phyloP scores from a whole-genome alignment of 306 rosid genomes.

The Lupinus albus region DNA sequence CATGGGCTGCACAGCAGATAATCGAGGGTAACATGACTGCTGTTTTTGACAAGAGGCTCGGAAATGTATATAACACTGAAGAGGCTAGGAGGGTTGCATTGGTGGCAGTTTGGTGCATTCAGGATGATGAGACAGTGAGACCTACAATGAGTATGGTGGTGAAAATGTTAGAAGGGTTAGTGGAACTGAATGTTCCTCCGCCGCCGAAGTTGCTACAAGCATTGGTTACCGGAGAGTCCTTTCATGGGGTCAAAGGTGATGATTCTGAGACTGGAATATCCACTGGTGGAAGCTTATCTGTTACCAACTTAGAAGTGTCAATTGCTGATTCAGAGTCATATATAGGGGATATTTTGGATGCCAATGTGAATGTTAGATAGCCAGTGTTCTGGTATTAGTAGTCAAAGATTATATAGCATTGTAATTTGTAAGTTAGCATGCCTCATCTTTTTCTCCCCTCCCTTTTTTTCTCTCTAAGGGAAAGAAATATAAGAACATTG shows the following conservation, averaged over 20 bases:
- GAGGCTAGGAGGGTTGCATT: slow-evolving; percentile 64
- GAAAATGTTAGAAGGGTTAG: slow-evolving; percentile 81
- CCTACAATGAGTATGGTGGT: slow-evolving; percentile 82
- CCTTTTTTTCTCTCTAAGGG: slow-evolving; percentile 34
- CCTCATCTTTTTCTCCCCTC: slow-evolving; percentile 27
- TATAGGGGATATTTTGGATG: slow-evolving; percentile 50
- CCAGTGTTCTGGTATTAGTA: slow-evolving; percentile 35
- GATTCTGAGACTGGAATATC: slow-evolving; percentile 49
- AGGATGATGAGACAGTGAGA: slow-evolving; percentile 72
- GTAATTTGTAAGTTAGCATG: slow-evolving; percentile 15
- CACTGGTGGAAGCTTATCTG: slow-evolving; percentile 47
- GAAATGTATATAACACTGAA: slow-evolving; percentile 47
- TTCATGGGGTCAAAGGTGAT: slow-evolving; percentile 55
- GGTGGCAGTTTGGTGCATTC: slow-evolving; percentile 95
- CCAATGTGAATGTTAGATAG: slow-evolving; percentile 46
- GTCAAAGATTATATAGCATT: slow-evolving; percentile 39
- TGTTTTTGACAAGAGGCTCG: slow-evolving; percentile 67
- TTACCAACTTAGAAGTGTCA: slow-evolving; percentile 48
- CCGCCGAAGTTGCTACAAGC: slow-evolving; percentile 80
- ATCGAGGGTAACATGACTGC: slow-evolving; percentile 58
- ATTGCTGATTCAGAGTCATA: slow-evolving; percentile 59
- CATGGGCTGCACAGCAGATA: slow-evolving; percentile 75
- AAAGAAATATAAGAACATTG: slow-evolving; percentile 14
- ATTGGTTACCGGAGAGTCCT: slow-evolving; percentile 76
- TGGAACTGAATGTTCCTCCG: slow-evolving; percentile 66